A percentile compares a stretch with the other conserved stretches of the same genome.
Evolutionary conservation across 129 eudicot genomes (phyloP).

Genomic region (Pseudognaphalium luteoalbum): DNA sequence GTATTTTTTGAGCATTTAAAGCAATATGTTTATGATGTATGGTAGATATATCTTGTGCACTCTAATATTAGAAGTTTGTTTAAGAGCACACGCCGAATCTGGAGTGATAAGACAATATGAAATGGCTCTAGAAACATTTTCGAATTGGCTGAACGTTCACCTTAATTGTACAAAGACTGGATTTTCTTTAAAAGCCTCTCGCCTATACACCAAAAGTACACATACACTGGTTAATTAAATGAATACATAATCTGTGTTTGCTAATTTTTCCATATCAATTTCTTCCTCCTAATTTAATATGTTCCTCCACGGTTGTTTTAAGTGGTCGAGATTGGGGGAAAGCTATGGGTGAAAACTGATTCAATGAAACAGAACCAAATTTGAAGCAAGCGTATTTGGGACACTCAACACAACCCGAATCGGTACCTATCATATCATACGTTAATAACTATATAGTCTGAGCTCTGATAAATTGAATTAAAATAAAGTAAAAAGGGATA

Average conservation of each 20-base stretch:
- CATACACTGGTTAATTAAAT: too few relatives aligned
- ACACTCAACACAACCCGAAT: constrained; percentile 42
- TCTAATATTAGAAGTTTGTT: constrained; percentile 9
- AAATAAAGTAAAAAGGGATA: too few relatives aligned
- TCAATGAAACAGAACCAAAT: constrained; percentile 56
- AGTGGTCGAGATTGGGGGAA: constrained; percentile 72
- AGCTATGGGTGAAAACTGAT: constrained; percentile 45
- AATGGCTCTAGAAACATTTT: constrained; percentile 71
- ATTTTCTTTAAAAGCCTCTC: constrained; percentile 65
- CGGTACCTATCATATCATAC: too few relatives aligned
- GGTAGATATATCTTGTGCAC: too few relatives aligned
- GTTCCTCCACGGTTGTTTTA: neutral
- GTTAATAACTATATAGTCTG: too few relatives aligned
- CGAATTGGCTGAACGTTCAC: constrained; percentile 63
- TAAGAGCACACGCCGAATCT: constrained; percentile 42
- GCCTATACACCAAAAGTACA: constrained; percentile 57
- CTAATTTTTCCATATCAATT: neutral
- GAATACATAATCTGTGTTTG: too few relatives aligned
- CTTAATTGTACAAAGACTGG: constrained; percentile 49
- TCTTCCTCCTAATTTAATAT: neutral
- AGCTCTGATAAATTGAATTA: too few relatives aligned
- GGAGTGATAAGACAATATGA: constrained; percentile 45
- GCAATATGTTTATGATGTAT: too few relatives aligned
- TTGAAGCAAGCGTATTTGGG: constrained; percentile 43
- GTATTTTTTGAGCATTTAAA: too few relatives aligned